Evolutionary conservation across 768 basidiomycete species (phyloP).

Genomic region (Suillus subalutaceus): DNA sequence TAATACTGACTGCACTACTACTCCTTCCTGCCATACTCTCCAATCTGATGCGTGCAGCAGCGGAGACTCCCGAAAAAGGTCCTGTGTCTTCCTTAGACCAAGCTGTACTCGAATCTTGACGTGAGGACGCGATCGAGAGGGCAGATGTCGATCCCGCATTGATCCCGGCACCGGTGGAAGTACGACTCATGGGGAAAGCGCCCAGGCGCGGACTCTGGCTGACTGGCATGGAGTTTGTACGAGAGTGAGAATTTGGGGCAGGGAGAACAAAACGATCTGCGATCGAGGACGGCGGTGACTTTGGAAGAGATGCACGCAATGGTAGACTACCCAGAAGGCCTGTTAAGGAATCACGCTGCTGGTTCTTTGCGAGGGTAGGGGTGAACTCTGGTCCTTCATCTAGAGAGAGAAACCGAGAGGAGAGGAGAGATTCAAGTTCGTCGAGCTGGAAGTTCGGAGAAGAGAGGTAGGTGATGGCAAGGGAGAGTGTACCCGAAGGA

Average conservation of each 20-base stretch:
- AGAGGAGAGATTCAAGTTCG: conserved; percentile 75
- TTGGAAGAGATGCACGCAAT: conserved; percentile 46
- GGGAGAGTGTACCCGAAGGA: conserved; percentile 63
- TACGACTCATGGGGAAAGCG: conserved; percentile 39
- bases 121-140: conserved; percentile 44
- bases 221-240: conserved; percentile 40
- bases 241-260: conserved; percentile 29
- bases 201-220: conserved; percentile 39
- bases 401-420: conserved; percentile 69
- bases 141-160: conserved; percentile 39
- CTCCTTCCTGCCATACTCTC: conserved; percentile 47
- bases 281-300: conserved; percentile 45
- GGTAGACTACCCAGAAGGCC: conserved; percentile 45
- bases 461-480: conserved; percentile 66
- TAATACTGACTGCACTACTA: conserved; percentile 25
- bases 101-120: conserved; percentile 38
- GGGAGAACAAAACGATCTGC: conserved; percentile 51
- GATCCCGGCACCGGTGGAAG: conserved; percentile 34
- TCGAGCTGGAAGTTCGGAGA: conserved; percentile 73
- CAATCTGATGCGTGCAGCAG: conserved; percentile 47
- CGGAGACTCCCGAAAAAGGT: conserved; percentile 34
- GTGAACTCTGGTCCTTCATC: conserved; percentile 70
- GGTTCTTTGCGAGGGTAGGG: conserved; percentile 70
- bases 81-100: conserved; percentile 41
- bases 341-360: conserved; percentile 57